Evolutionary conservation across 148 eudicot genomes (phyloP).

Genomic region (Drosera capensis): DNA sequence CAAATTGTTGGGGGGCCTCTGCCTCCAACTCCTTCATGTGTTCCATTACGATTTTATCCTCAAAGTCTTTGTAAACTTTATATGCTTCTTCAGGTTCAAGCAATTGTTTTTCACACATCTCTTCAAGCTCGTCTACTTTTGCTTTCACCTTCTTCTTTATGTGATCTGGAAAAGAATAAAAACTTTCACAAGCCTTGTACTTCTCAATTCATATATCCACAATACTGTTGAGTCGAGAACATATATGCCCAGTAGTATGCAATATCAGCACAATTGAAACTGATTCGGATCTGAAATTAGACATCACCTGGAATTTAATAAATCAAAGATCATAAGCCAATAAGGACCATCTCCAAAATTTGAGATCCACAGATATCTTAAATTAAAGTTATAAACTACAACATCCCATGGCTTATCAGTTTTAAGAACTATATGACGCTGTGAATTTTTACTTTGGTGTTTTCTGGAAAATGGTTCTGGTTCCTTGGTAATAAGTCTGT

Average conservation of each 20-base stretch:
- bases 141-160: slow-evolving; percentile 58
- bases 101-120: slow-evolving; percentile 55
- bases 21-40: slow-evolving; percentile 40
- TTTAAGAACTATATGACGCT: too few relatives aligned
- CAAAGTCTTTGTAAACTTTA: slow-evolving; percentile 60
- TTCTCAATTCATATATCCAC: neutral
- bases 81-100: slow-evolving; percentile 63
- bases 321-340: too few relatives aligned
- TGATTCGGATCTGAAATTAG: too few relatives aligned
- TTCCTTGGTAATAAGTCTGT: too few relatives aligned
- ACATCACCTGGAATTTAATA: too few relatives aligned
- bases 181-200: neutral
- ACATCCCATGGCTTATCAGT: too few relatives aligned
- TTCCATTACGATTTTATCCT: slow-evolving; percentile 61
- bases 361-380: too few relatives aligned
- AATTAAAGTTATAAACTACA: too few relatives aligned
- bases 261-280: too few relatives aligned
- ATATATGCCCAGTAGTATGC: neutral
- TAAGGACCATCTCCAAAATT: too few relatives aligned
- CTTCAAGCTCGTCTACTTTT: slow-evolving; percentile 63
- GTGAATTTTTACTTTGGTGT: too few relatives aligned
- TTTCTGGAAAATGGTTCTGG: too few relatives aligned
- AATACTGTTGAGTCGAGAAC: neutral
- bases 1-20: slow-evolving; percentile 38
- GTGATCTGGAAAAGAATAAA: slow-evolving; percentile 27